Evolutionary conservation across 495 filamentous ascomycete genomes (phyloP), one percentile per base, ranked within the genome.

Genomic region (Viridothelium virens): DNA sequence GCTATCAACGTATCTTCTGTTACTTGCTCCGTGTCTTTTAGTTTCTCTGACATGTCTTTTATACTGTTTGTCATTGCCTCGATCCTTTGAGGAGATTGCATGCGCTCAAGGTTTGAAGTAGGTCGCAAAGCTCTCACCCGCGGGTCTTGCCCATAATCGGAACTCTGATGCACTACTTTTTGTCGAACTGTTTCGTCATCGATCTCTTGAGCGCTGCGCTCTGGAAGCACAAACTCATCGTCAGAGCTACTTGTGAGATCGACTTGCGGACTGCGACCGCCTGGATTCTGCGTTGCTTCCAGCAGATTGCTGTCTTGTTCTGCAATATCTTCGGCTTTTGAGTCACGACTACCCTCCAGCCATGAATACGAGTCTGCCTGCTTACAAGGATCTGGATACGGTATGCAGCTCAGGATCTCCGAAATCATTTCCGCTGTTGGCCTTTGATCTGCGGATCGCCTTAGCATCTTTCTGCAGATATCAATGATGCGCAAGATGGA

Each of bases 181-280:
- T 36, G 3, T 2, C 31, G 31, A 36, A 59, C 36, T 33, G 2
- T 31, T 59, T 59, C 53, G 36, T 59, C 53, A 59, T 59, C 53
- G 53, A 31, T 36, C 14, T 59, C 53, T 36, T 10, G 53, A 36
- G 53, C 18, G 31, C 11, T 59, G 5, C 31, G 53, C 31, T 59
- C 53, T 2, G 53, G 53, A 36, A 59, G 53, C 31, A 59, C 18
- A 59, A 59, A 36, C 5, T 59, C 53, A 36, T 59, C 53, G 36
- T 59, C 53, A 36, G 53, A 36, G 18, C 5, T 11, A 25, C n/a
- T 53, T 1, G 12, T 53, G 48, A 25, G 5, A 53, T 25, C 18
- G 48, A 14, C n/a, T 5, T 16, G 5, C 5, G 48, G 12, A 53
- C 18, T 53, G 1, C n/a, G 1, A 14, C n/a, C 12, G 18, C 48